Conservation (phyloP, 2,329 filamentous ascomycete species). For the Dactylellina drechsleri region DNA sequence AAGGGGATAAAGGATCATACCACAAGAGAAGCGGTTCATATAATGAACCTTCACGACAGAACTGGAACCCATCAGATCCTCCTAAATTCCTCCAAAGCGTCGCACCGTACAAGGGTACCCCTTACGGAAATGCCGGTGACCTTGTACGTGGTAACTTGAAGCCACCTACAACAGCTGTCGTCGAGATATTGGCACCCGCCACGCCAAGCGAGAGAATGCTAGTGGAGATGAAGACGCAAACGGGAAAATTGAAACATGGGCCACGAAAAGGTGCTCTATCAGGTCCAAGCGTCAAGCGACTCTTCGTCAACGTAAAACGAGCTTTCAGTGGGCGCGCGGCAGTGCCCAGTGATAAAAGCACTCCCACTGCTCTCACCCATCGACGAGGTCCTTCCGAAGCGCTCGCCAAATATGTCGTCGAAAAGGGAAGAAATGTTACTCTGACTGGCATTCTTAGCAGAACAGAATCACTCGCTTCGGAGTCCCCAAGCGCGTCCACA, state of each 20-base stretch:
- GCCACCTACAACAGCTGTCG: conserved; percentile 82
- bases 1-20: conserved; percentile 62
- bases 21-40: conserved; percentile 90
- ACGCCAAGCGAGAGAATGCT: conserved; percentile 69
- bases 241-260: conserved; percentile 56
- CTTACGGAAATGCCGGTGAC: conserved; percentile 78
- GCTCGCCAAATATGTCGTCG: conserved; percentile 47
- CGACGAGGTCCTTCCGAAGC: conserved; percentile 49
- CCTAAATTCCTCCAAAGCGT: conserved; percentile 53
- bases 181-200: conserved; percentile 72
- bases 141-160: conserved; percentile 87
- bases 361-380: conserved; percentile 34
- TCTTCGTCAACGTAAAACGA: conserved; percentile 79
- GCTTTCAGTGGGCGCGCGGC: conserved; percentile 57
- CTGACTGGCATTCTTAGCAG: conserved; percentile 64
- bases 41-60: conserved; percentile 81
- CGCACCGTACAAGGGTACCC: conserved; percentile 66
- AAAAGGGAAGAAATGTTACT: conserved; percentile 60
- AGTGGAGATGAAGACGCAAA: conserved; percentile 64
- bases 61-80: conserved; percentile 67
- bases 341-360: conserved; percentile 33
- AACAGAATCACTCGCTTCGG: conserved; percentile 62
- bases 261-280: conserved; percentile 69
- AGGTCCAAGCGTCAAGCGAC: conserved; percentile 81
- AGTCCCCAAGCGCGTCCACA: conserved; percentile 65